A percentile compares a stretch with the other conserved stretches of the same genome.
phyloP scores from a whole-genome alignment of 306 rosid genomes.

The Cicer yamashitae region DNA sequence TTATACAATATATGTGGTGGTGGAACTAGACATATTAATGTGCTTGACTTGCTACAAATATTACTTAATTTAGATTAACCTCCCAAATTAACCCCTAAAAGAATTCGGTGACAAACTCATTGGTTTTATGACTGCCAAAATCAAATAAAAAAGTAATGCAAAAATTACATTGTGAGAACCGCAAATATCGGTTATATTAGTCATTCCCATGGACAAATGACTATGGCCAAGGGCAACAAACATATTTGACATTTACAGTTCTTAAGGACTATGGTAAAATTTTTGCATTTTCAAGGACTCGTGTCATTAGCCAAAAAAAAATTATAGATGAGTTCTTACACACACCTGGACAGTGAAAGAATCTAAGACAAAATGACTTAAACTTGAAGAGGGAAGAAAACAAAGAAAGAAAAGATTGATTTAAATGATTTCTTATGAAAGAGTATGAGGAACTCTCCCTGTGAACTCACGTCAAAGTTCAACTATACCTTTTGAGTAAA shows the following conservation, averaged over 20 bases:
- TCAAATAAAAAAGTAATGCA: background rate
- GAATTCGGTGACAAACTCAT: background rate
- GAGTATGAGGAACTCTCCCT: background rate
- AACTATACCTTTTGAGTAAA: background rate
- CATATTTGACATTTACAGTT: background rate
- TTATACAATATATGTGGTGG: background rate
- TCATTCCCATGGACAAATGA: conserved; percentile 8
- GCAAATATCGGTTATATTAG: background rate
- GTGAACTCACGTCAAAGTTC: background rate
- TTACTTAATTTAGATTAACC: background rate
- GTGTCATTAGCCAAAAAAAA: background rate
- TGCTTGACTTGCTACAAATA: background rate
- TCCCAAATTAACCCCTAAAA: background rate
- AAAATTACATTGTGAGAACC: conserved; percentile 2
- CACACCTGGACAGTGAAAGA: background rate
- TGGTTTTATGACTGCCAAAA: background rate
- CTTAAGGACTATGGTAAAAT: background rate
- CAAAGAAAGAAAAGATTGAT: background rate
- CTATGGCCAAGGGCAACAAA: background rate
- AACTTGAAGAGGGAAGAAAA: background rate
- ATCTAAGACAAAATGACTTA: background rate
- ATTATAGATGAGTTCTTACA: background rate
- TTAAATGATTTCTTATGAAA: background rate
- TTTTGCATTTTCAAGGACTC: background rate
- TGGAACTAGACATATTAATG: background rate